Conservation (phyloP, 2,329 filamentous ascomycete species). For the Hymenoscyphus albidus region DNA sequence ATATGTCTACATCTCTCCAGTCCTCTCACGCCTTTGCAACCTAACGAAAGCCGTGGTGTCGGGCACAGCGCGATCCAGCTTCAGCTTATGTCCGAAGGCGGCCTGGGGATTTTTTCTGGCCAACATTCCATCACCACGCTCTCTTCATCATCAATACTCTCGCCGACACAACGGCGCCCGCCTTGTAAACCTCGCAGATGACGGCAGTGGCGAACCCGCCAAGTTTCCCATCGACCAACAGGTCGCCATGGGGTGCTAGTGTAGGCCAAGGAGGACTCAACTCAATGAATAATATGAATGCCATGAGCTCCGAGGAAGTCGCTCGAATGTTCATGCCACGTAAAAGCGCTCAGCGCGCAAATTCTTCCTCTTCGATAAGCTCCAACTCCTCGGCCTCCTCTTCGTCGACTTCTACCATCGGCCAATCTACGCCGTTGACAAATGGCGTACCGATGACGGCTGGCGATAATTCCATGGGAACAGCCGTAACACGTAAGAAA, state of each 20-base stretch:
- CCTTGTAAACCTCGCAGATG: slow-evolving; percentile 42
- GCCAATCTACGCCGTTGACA: slow-evolving; percentile 55
- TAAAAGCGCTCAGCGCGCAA: slow-evolving; percentile 80
- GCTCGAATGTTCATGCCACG: slow-evolving; percentile 86
- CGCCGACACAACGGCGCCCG: slow-evolving; percentile 8
- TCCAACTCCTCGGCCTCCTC: slow-evolving; percentile 53
- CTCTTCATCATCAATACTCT: slow-evolving; percentile 14
- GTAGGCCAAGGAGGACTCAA: slow-evolving; percentile 51
- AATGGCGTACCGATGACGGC: slow-evolving; percentile 49
- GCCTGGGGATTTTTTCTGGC: slow-evolving; percentile 16
- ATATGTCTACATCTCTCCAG: slow-evolving; percentile 3
- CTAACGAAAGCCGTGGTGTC: slow-evolving; percentile 5
- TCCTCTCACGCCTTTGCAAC: neutral
- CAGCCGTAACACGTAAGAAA: slow-evolving; percentile 48
- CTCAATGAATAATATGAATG: slow-evolving; percentile 38
- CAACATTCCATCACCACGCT: slow-evolving; percentile 19
- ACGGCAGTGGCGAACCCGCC: slow-evolving; percentile 65
- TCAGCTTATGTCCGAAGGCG: slow-evolving; percentile 18
- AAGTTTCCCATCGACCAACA: slow-evolving; percentile 59
- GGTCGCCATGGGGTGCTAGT: slow-evolving; percentile 64
- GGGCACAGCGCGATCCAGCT: slow-evolving; percentile 19
- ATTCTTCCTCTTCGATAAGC: slow-evolving; percentile 79
- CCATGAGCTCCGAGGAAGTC: slow-evolving; percentile 80
- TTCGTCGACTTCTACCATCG: slow-evolving; percentile 60
- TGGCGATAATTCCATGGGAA: slow-evolving; percentile 29